These are phyloP conservation scores for Moesziomyces antarcticus DNA, from an alignment of 1,284 basidiomycete genomes.

Conservation along the genomic window DNA sequence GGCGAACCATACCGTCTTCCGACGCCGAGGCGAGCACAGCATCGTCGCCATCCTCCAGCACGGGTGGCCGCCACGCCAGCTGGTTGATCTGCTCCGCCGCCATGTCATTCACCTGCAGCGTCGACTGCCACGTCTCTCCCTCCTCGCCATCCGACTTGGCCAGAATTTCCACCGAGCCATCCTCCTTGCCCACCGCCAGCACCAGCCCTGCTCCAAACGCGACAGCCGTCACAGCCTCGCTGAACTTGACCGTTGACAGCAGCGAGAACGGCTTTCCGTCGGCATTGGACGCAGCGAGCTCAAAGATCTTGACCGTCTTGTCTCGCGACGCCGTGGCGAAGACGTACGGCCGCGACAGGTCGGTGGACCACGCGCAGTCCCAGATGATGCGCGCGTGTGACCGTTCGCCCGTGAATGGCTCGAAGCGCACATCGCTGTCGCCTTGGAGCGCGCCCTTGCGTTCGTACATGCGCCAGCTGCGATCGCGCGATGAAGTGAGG, in stretches of 20 bases:
- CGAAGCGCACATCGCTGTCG: constrained; percentile 19
- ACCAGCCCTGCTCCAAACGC: constrained; percentile 35
- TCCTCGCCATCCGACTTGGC: background rate
- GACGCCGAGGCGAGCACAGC: constrained; percentile 49
- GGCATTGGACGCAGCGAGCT: constrained; percentile 9
- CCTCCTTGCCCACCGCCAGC: constrained; percentile 94
- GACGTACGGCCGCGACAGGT: constrained; percentile 66
- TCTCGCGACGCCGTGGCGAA: constrained; percentile 96
- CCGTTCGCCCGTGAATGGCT: constrained; percentile 72
- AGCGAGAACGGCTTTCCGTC: constrained; percentile 31
- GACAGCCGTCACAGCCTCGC: constrained; percentile 49
- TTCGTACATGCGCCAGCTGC: constrained; percentile 89
- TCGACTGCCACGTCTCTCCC: constrained; percentile 21
- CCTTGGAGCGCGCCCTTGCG: background rate
- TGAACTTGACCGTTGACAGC: constrained; percentile 39
- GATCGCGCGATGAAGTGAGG: constrained; percentile 87
- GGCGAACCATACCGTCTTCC: constrained; percentile 54
- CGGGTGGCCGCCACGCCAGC: constrained; percentile 53
- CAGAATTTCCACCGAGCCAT: constrained; percentile 82
- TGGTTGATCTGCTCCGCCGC: constrained; percentile 59
- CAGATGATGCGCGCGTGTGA: constrained; percentile 93
- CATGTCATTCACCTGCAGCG: constrained; percentile 32
- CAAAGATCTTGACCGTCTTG: constrained; percentile 77
- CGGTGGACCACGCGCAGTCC: constrained; percentile 86
- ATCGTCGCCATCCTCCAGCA: constrained; percentile 45